Percentiles rank a stretch among this genome's conserved stretches.
Evolutionary conservation across 805 yeast species (phyloP).

Genomic region (Lachancea nothofagi): DNA sequence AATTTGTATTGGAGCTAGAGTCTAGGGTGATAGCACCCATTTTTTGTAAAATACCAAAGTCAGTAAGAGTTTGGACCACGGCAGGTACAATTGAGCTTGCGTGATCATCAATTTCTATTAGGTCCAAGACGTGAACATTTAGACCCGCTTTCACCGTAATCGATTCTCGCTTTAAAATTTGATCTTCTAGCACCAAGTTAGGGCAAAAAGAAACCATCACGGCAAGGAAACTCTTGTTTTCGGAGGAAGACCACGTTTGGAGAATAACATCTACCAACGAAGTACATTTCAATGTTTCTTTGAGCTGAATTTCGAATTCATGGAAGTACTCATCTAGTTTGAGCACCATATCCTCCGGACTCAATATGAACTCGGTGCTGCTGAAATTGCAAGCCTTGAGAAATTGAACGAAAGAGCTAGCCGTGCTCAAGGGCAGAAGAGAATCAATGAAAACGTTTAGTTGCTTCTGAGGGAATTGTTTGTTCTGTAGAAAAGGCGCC

Average conservation of each 20-base stretch:
- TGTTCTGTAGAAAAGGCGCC: slow-evolving; percentile 9
- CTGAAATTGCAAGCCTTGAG: slow-evolving; percentile 10
- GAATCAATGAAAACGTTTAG: slow-evolving; percentile 13
- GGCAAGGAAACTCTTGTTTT: slow-evolving; percentile 2
- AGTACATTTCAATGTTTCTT: slow-evolving; percentile 3
- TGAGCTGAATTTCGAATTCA: slow-evolving; percentile 11
- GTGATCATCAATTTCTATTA: neutral
- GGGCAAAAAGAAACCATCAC: slow-evolving; percentile 12
- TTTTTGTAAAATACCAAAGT: slow-evolving; percentile 1
- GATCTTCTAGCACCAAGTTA: slow-evolving; percentile 6
- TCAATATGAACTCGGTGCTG: slow-evolving; percentile 6
- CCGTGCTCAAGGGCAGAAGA: slow-evolving; percentile 12
- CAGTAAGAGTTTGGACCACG: slow-evolving; percentile 1
- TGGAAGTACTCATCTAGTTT: slow-evolving; percentile 12
- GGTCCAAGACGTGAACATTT: slow-evolving; percentile 4
- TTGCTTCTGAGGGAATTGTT: slow-evolving; percentile 9
- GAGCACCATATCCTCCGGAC: slow-evolving; percentile 10
- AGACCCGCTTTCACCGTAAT: slow-evolving; percentile 4
- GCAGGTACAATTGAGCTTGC: neutral
- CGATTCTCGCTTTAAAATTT: neutral
- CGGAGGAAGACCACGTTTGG: slow-evolving; percentile 8
- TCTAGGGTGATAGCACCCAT: slow-evolving; percentile 10
- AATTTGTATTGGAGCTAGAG: slow-evolving; percentile 9
- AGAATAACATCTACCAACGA: slow-evolving; percentile 3
- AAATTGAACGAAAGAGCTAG: slow-evolving; percentile 9